Evolutionary conservation across 106 monocot species (phyloP), one percentile per base, ranked within the genome.

Genomic region (Dendrobium catenatum): DNA sequence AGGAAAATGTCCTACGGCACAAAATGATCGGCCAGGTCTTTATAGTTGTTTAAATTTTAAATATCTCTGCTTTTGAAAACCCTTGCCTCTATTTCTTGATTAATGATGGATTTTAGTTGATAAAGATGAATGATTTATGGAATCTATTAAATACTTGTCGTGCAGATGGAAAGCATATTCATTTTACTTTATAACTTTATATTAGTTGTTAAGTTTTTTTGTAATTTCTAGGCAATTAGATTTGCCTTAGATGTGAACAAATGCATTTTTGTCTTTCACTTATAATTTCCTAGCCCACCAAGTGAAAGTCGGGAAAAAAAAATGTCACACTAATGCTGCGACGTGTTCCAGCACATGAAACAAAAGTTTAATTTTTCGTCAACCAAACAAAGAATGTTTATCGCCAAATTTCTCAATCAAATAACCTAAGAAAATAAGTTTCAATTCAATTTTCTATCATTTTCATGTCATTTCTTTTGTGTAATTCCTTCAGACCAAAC

Each of bases 1-100:
- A 96, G 79, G 91, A 94, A 46, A 93, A 94, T 79, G 48, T 96
- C 68, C 87, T 94, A 76, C 81, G 80, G 19, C 91, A 96, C 78
- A 90, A 96, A 85, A 96, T 96, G 90, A 82, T 90, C 78, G 73
- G 46, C 16, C 96, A 96, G 96, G 96, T 97, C 31, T 2, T 67
- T 24, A 37, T 70, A 4, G 31, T 7, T 4, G 33, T 27, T 37
- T 9, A 37, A 37, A 33, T 33, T 70, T 31, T 37, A 5, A 13
- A 13, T 27, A 7, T 31, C 33, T 37, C 9, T 31, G 27, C 26
- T 68, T 9, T 46, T 46, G 46, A 4, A 6, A 51, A 46, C 9
- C 16, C 51, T 51, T 51, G 2, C 10, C 10, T 51, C 13, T 51
- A 4, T 37, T 37, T 37, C 17, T 70, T 27, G 15, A 37, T 70